These are phyloP conservation scores for Cercospora berteroae DNA, from an alignment of 2,329 filamentous ascomycete genomes.

Conservation along the genomic window DNA sequence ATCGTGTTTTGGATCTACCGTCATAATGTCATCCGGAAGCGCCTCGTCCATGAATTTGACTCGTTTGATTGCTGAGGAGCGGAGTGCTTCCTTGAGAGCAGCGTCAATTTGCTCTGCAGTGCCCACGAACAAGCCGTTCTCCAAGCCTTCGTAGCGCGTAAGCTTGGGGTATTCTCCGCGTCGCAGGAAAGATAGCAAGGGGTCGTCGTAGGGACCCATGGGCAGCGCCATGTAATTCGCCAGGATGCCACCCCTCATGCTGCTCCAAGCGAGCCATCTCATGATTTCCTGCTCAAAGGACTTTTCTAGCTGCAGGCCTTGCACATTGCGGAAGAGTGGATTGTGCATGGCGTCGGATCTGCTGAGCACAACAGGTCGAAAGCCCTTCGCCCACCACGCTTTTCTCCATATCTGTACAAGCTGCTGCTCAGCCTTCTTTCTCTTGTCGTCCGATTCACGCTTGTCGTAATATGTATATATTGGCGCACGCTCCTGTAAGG, in stretches of 20 bases:
- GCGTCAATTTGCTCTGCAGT: constrained; percentile 52
- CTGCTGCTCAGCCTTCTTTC: constrained; percentile 70
- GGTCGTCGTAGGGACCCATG: constrained; percentile 74
- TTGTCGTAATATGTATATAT: constrained; percentile 92
- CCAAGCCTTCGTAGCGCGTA: constrained; percentile 71
- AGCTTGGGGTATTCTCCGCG: constrained; percentile 71
- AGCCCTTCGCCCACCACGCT: constrained; percentile 94
- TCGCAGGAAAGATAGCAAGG: constrained; percentile 69
- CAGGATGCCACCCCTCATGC: constrained; percentile 81
- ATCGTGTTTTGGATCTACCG: constrained; percentile 61
- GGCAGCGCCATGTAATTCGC: constrained; percentile 78
- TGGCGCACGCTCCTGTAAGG: constrained; percentile 64
- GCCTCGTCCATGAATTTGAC: constrained; percentile 64
- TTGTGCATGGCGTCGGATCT: constrained; percentile 79
- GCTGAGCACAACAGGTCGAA: constrained; percentile 78
- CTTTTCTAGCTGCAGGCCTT: constrained; percentile 59
- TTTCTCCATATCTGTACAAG: constrained; percentile 83
- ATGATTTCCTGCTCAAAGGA: constrained; percentile 68
- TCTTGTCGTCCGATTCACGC: constrained; percentile 58
- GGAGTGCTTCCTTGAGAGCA: constrained; percentile 44
- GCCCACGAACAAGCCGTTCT: constrained; percentile 71
- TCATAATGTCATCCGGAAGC: constrained; percentile 60
- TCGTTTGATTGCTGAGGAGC: constrained; percentile 55
- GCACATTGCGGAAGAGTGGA: constrained; percentile 70
- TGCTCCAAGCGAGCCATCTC: constrained; percentile 89